Base-by-base conservation (phyloP, 345 rosid species). In the Lenwebbia sp. region DNA sequence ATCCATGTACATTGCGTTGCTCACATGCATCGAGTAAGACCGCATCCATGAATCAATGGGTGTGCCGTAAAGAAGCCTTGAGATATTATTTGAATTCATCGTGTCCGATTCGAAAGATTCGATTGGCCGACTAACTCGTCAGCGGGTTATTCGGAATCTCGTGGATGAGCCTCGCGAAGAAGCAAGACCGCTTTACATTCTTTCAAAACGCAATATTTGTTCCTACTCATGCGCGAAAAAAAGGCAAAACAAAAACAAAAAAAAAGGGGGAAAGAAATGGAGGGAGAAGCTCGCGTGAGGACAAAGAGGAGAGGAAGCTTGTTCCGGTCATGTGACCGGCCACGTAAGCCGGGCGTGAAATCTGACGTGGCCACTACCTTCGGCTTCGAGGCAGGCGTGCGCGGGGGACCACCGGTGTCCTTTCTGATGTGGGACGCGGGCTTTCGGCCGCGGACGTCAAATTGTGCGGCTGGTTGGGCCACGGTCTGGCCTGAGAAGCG, bases 361-460 rank as follows among this genome's bases (percentile, higher is more conserved):
- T 15, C 84, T 88, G 90, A 88, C 89, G 89, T 53, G 54, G 30
- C 11, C 84, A 40, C 84, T 14, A 2, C 25, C 82, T 40, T 44
- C 87, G 57, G 62, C 6, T 19, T 7, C 8, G 40, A 15, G 25
- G 47, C 76, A 17, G 78, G 78, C 78, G 78, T 70, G 78, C 47
- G 25, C 21, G 47, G 78, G 78, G 78, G 78, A 5, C 78, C 78
- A 70, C 78, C 13, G 22, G 6, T 41, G 78, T 65, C 44, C 44
- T 33, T 65, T 65, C 44, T 17, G 13, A 50, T 4, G 52, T 23
- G 30, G 84, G 60, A 30, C 74, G 55, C 2, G 11, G 37, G 84
- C 90, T 89, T 90, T 87, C 88, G 89, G 90, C 37, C 84, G 84
- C 83, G 21, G 6, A 14, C 83, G 93, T 91, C 93, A 91, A 91